Evolutionary conservation across 306 rosid species (phyloP), one percentile per base, ranked within the genome.

Genomic region (Cyclanthera cordifolia): DNA sequence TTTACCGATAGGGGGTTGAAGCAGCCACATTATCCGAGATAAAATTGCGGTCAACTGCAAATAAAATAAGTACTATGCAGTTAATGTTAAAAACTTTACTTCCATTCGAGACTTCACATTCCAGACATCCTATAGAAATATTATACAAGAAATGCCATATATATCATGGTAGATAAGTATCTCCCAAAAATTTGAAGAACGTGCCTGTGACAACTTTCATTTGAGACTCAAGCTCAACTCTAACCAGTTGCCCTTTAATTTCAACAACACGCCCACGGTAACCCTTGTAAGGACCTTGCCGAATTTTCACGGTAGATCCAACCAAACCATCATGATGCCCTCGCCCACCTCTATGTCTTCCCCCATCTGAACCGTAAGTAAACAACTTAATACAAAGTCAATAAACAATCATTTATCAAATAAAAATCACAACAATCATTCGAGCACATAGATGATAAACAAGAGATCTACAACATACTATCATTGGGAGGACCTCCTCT

Each of bases 231-330:
- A 94, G 73, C 75, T 94, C 99, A 76, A 94, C 94, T 73, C 99
- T 85, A 67, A 94, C 97, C 45, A 46, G 73, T 39, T 82, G 32
- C 71, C 96, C 99, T 77, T 94, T 90, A 51, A 82, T 68, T 72
- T 90, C 99, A 70, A 88, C 86, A 71, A 94, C 90, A 68, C 97
- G 99, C 5, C 99, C 97, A 5, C 97, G 96, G 20, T 90, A 94
- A 11, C 99, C 99, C 79, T 94, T 94, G 75, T 80, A 90, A 24
- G 94, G 81, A 74, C 99, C 99, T 76, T 74, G 89, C 73, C 97
- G 87, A 64, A 94, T 74, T 80, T 94, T 94, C 46, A 94, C 95
- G 21, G 96, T 82, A 23, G 95, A 70, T 70, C 99, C 99, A 46
- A 83, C 78, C 78, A 88, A 76, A 23, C 95, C 88, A 72, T 93